These are phyloP conservation scores for Alternaria metachromatica DNA, from an alignment of 2,329 filamentous ascomycete genomes.

Conservation along the genomic window DNA sequence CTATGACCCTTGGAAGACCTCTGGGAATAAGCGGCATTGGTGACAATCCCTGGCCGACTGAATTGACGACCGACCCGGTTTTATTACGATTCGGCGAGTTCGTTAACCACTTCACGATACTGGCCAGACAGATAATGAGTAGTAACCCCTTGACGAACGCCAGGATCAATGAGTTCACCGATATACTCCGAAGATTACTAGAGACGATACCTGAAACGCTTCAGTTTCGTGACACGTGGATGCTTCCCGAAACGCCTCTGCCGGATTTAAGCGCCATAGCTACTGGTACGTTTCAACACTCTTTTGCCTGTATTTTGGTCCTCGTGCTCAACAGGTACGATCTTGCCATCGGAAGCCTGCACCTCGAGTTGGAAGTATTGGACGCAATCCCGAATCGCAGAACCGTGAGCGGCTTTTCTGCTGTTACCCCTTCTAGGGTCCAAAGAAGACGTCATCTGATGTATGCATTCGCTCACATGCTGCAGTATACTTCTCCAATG, in stretches of 20 bases:
- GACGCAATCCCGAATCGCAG: background rate
- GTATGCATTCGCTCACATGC: constrained; percentile 16
- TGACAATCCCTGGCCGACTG: constrained; percentile 56
- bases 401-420: background rate
- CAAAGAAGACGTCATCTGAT: background rate
- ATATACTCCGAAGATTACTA: constrained; percentile 51
- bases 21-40: constrained; percentile 58
- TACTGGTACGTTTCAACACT: constrained; percentile 45
- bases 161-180: constrained; percentile 57
- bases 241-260: constrained; percentile 44
- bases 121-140: constrained; percentile 57
- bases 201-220: constrained; percentile 57
- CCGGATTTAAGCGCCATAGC: constrained; percentile 56
- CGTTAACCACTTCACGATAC: constrained; percentile 55
- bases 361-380: background rate
- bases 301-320: background rate
- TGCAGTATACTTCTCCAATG: constrained; percentile 55
- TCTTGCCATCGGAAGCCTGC: background rate
- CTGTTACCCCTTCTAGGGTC: background rate
- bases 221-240: constrained; percentile 57
- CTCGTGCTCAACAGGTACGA: background rate
- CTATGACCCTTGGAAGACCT: constrained; percentile 57
- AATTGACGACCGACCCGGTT: constrained; percentile 53
- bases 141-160: constrained; percentile 51
- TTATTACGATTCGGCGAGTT: constrained; percentile 55